Percentiles rank a stretch among this genome's conserved stretches.
Evolutionary conservation across 2,329 filamentous ascomycete species (phyloP).

Genomic region (Coniochaeta prunicola): DNA sequence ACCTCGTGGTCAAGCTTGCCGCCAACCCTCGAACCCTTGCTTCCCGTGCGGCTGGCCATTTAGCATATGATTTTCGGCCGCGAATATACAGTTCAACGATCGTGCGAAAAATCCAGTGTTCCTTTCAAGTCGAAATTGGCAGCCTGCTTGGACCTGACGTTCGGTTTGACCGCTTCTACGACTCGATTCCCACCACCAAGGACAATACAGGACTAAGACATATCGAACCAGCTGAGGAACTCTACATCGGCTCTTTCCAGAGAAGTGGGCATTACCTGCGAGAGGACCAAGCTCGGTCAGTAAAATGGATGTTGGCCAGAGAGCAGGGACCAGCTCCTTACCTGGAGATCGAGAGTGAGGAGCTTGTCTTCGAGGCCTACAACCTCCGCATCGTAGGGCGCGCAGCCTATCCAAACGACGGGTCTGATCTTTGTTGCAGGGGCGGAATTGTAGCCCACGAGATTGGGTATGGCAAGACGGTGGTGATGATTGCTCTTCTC

Average conservation of each 20-base stretch:
- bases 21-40: slow-evolving; percentile 9
- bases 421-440: slow-evolving; percentile 11
- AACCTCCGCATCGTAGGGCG: slow-evolving; percentile 25
- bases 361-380: slow-evolving; percentile 23
- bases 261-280: neutral
- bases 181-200: neutral
- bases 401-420: slow-evolving; percentile 17
- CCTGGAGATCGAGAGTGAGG: slow-evolving; percentile 29
- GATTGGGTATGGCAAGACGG: slow-evolving; percentile 37
- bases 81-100: neutral
- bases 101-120: neutral
- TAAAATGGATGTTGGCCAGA: slow-evolving; percentile 22
- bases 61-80: slow-evolving; percentile 7
- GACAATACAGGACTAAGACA: neutral
- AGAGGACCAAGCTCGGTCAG: slow-evolving; percentile 17
- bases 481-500: slow-evolving; percentile 30
- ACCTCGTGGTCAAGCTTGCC: slow-evolving; percentile 6
- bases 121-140: neutral
- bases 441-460: slow-evolving; percentile 36
- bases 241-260: neutral
- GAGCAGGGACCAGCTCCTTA: slow-evolving; percentile 19
- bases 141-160: neutral
- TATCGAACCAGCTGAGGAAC: neutral
- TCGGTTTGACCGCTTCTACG: neutral
- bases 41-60: slow-evolving; percentile 8